These are phyloP conservation scores for Sugiyamaella grinbergsii DNA, from an alignment of 1,139 yeast species.

Conservation along the genomic window DNA sequence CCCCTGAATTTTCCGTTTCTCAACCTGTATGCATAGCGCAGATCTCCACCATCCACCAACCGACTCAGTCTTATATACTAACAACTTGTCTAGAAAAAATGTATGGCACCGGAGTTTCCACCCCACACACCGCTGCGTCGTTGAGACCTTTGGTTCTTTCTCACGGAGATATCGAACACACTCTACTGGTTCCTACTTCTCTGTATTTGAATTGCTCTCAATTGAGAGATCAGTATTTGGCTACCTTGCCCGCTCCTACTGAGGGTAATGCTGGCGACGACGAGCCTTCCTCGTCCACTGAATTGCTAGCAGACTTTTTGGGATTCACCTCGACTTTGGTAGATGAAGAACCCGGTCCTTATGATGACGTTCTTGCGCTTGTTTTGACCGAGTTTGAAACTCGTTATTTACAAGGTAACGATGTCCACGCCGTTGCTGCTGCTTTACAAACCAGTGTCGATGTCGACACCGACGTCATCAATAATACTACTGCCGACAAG, in stretches of 20 bases:
- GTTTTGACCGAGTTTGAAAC: slow-evolving; percentile 82
- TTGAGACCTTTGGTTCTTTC: slow-evolving; percentile 77
- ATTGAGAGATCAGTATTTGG: slow-evolving; percentile 80
- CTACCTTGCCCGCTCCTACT: slow-evolving; percentile 72
- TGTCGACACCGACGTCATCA: slow-evolving; percentile 45
- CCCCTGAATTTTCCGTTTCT: slow-evolving; percentile 2
- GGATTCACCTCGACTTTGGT: slow-evolving; percentile 72
- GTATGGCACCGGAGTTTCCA: slow-evolving; percentile 46
- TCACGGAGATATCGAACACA: slow-evolving; percentile 87
- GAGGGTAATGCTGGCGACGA: slow-evolving; percentile 85
- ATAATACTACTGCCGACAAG: slow-evolving; percentile 69
- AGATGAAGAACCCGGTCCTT: slow-evolving; percentile 55
- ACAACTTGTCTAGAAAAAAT: slow-evolving; percentile 14
- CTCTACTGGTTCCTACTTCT: slow-evolving; percentile 81
- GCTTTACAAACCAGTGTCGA: slow-evolving; percentile 50
- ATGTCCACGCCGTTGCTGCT: slow-evolving; percentile 89
- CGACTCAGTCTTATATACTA: not conserved
- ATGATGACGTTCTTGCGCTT: slow-evolving; percentile 67
- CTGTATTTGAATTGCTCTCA: slow-evolving; percentile 81
- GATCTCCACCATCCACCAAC: no score
- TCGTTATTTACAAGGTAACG: slow-evolving; percentile 71
- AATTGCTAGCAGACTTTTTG: slow-evolving; percentile 78
- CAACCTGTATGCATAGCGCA: not conserved
- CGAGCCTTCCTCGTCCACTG: slow-evolving; percentile 88
- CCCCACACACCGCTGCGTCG: slow-evolving; percentile 51